phyloP scores from a whole-genome alignment of 306 rosid species.

The Fragaria nilgerrensis region DNA sequence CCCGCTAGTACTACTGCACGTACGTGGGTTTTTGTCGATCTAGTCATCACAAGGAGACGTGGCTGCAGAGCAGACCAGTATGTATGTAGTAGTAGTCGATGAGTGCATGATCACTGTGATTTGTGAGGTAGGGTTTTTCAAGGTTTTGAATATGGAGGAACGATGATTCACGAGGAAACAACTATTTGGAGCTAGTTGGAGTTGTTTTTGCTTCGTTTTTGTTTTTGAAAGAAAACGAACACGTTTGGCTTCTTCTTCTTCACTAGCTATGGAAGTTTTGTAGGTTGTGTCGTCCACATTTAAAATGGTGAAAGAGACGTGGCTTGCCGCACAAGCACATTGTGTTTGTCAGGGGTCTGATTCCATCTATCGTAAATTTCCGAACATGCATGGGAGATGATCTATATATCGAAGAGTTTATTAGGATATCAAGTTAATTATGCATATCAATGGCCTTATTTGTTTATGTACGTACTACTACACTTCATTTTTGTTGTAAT shows the following conservation, averaged over 20 bases:
- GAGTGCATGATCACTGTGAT: not conserved
- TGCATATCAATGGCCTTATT: no score
- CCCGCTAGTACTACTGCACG: not conserved
- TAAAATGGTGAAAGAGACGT: no score
- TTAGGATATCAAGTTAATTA: no score
- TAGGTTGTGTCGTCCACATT: no score
- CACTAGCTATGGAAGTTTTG: not conserved
- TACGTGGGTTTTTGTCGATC: not conserved
- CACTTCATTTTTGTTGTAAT: no score
- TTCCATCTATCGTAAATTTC: no score
- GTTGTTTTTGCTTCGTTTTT: not conserved
- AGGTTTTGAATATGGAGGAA: not conserved
- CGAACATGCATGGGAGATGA: no score
- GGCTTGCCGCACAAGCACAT: no score
- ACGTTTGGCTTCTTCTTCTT: not conserved
- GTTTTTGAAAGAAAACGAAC: not conserved
- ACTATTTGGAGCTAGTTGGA: not conserved
- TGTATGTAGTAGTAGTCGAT: no score
- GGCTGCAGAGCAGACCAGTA: not conserved
- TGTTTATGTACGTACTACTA: no score
- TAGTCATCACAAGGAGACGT: not conserved
- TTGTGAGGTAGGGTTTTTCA: not conserved
- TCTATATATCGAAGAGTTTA: no score
- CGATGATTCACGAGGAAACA: not conserved
- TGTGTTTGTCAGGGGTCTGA: no score